Conservation (phyloP, 768 basidiomycete species). For the Agaricus blazei region DNA sequence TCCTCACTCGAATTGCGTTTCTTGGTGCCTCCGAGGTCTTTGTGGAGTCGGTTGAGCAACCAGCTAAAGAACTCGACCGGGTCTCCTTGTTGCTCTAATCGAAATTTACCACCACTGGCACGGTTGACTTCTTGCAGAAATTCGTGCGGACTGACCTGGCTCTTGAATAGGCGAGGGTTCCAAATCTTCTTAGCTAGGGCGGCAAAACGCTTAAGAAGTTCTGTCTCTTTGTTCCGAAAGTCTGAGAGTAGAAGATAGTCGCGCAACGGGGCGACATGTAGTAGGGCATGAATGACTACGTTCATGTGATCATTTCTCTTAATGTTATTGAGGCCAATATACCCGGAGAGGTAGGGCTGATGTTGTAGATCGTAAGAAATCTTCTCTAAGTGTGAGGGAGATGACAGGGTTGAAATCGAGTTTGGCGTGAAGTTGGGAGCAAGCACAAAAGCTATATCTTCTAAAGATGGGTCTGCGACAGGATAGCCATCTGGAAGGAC, state of each 20-base stretch:
- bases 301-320: constrained; percentile 98
- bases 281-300: constrained; percentile 88
- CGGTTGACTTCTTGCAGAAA: constrained; percentile 95
- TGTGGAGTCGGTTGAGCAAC: constrained; percentile 90
- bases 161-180: constrained; percentile 96
- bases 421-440: constrained; percentile 76
- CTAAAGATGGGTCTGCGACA: constrained; percentile 93
- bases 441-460: constrained; percentile 91
- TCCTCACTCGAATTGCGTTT: constrained; percentile 83
- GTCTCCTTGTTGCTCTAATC: constrained; percentile 91
- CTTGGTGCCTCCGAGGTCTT: constrained; percentile 92
- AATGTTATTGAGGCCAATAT: constrained; percentile 96
- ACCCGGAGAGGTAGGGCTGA: constrained; percentile 86
- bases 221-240: constrained; percentile 71
- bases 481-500: constrained; percentile 96
- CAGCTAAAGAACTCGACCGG: constrained; percentile 95
- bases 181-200: constrained; percentile 88
- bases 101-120: constrained; percentile 85
- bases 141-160: constrained; percentile 98
- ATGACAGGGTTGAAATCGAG: constrained; percentile 51
- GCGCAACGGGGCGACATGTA: constrained; percentile 87
- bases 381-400: constrained; percentile 55
- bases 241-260: constrained; percentile 80
- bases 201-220: constrained; percentile 85
- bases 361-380: constrained; percentile 82